Evolutionary conservation across 1,139 yeast species (phyloP).

Genomic region (Zygosaccharomyces sapae): DNA sequence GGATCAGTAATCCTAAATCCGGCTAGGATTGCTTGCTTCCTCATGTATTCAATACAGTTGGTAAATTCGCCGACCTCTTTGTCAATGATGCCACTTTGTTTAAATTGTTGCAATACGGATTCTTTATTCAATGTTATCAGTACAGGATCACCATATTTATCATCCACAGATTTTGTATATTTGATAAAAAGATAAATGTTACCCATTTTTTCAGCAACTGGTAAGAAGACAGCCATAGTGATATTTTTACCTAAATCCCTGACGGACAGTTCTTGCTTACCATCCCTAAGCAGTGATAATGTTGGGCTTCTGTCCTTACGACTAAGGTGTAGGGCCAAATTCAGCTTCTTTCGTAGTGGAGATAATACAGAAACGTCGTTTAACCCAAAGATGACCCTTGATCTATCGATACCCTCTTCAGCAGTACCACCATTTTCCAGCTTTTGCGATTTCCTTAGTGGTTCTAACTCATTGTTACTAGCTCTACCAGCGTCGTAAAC

Average conservation of each 20-base stretch:
- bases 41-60: slow-evolving; percentile 35
- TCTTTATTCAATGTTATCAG: slow-evolving; percentile 44
- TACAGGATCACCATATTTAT: slow-evolving; percentile 41
- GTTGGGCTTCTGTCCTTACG: slow-evolving; percentile 35
- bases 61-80: slow-evolving; percentile 30
- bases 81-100: slow-evolving; percentile 26
- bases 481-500: slow-evolving; percentile 22
- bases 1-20: slow-evolving; percentile 41
- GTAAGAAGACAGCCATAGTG: slow-evolving; percentile 45
- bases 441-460: slow-evolving; percentile 10
- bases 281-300: slow-evolving; percentile 41
- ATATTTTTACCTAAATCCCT: slow-evolving; percentile 41
- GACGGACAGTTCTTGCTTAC: slow-evolving; percentile 34
- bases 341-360: slow-evolving; percentile 47
- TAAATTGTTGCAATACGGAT: slow-evolving; percentile 33
- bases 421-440: background rate
- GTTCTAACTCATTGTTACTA: slow-evolving; percentile 4
- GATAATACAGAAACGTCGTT: slow-evolving; percentile 50
- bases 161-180: slow-evolving; percentile 35
- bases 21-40: slow-evolving; percentile 40
- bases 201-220: slow-evolving; percentile 47
- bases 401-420: slow-evolving; percentile 31
- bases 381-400: slow-evolving; percentile 43
- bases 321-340: slow-evolving; percentile 33
- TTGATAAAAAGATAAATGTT: slow-evolving; percentile 40